Base-by-base conservation (phyloP, 805 yeast species). In the Ogataea nonfermentans region DNA sequence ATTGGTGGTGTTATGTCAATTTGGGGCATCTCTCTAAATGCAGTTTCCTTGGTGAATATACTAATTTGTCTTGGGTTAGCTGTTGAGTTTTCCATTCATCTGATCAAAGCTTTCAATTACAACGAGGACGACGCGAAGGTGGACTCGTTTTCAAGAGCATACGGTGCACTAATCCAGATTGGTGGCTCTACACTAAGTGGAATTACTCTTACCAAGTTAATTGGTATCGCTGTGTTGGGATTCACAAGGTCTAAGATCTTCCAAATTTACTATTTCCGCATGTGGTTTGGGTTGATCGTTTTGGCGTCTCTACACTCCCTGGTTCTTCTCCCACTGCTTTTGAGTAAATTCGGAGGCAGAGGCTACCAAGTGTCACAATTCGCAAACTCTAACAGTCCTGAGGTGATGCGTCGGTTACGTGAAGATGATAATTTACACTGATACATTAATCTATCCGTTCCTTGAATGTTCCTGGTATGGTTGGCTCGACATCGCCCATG, bases 131-230 rank as follows among this genome's bases (percentile, higher is more conserved):
- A 37, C 11, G 43, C 35, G 9, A 34, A 37, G 34, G 41, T 44
- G 6, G 53, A 51, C 29, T 36, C 51, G 29, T 48, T 49, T 10
- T 46, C 55, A 20, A 58, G 73, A 35, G 71, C 81, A 0, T 71
- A 67, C 49, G 72, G 77, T 44, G 81, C 96, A 0, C 69, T 93
- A 47, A 68, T 71, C 0, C 79, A 79, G 4, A 84, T 90, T n/a
- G 98, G 98, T 3, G 87, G 89, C 2, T 78, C 96, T 0, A 95
- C 93, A 0, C 70, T 93, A 44, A 83, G 87, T 16, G 99, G 99
- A 2, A 91, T 91, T 37, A 84, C 95, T 3, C 56, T 88, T 49
- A 93, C 98, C 1, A 91, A 91, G 56, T 63, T 91, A 15, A 80
- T 93, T 50, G 99, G 99, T 1, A 88, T 91, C 1, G 62, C 73